These are phyloP conservation scores for Trichoderma pleuroti DNA, from an alignment of 2,329 filamentous ascomycete species.

Conservation along the genomic window DNA sequence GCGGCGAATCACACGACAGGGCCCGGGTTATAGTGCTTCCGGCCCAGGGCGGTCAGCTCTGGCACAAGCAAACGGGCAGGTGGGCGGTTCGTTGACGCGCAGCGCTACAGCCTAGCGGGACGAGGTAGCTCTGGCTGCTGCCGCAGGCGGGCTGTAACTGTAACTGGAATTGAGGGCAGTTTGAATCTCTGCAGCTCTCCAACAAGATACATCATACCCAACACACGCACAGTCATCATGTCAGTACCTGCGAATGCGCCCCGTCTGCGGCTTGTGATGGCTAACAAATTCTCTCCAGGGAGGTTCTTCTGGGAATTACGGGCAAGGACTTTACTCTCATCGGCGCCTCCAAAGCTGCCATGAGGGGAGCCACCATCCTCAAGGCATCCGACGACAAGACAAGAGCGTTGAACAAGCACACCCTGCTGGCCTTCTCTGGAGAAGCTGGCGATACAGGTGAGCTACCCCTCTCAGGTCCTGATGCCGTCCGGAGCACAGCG, in stretches of 20 bases:
- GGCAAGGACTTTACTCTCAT: slow-evolving; percentile 99
- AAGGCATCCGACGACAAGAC: slow-evolving; percentile 98
- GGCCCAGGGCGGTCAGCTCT: slow-evolving; percentile 31
- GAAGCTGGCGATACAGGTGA: slow-evolving; percentile 93
- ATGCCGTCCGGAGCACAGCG: not conserved
- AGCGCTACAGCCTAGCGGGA: slow-evolving; percentile 37
- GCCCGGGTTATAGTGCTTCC: slow-evolving; percentile 32
- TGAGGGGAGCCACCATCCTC: slow-evolving; percentile 94
- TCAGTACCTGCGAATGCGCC: slow-evolving; percentile 2
- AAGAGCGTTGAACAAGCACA: slow-evolving; percentile 85
- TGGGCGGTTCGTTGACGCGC: slow-evolving; percentile 33
- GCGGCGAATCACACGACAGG: slow-evolving; percentile 26
- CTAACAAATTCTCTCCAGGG: slow-evolving; percentile 54
- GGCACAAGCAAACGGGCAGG: slow-evolving; percentile 32
- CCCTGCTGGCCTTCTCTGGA: slow-evolving; percentile 89
- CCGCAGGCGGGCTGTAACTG: slow-evolving; percentile 11
- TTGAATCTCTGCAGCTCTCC: slow-evolving; percentile 22
- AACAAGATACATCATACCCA: slow-evolving; percentile 17
- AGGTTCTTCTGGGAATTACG: slow-evolving; percentile 95
- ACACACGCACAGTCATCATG: slow-evolving; percentile 18
- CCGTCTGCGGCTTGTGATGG: not conserved
- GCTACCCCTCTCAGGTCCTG: slow-evolving; percentile 23
- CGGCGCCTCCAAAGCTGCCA: slow-evolving; percentile 94
- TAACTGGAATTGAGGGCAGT: not conserved
- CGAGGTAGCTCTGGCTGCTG: slow-evolving; percentile 12